These are phyloP conservation scores for Cladosporium cucumerinum DNA, from an alignment of 2,329 filamentous ascomycete genomes.

Conservation along the genomic window DNA sequence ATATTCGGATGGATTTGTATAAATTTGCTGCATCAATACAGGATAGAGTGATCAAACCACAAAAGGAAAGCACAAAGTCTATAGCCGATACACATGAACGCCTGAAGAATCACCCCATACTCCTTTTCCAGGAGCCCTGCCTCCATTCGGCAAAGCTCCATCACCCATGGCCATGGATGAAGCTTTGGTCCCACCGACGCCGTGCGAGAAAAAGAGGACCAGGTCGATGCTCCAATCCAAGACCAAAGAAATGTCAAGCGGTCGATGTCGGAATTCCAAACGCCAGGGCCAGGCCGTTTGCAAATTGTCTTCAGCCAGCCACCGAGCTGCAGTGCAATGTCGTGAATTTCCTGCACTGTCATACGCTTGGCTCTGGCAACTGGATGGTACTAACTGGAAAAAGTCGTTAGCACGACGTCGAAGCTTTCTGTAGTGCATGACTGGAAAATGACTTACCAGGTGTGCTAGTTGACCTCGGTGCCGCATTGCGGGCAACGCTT, in stretches of 20 bases:
- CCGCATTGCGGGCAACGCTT: slow-evolving; percentile 36
- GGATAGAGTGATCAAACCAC: background rate
- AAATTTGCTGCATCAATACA: background rate
- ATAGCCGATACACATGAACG: background rate
- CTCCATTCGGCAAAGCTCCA: background rate
- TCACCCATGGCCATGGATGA: background rate
- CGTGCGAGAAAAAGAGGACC: background rate
- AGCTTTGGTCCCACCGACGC: background rate
- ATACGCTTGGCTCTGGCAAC: background rate
- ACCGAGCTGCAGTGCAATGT: background rate
- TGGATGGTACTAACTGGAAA: background rate
- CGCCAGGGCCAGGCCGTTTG: background rate
- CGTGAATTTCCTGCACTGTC: background rate
- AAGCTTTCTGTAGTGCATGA: background rate
- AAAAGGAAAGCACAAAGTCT: background rate
- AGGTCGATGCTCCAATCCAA: background rate
- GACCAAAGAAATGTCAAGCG: background rate
- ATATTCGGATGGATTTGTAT: background rate
- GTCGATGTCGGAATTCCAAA: background rate
- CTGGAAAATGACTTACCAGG: background rate
- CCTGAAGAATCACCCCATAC: background rate
- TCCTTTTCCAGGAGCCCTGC: background rate
- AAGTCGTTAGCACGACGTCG: background rate
- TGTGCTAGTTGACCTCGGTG: slow-evolving; percentile 30
- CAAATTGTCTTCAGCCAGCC: background rate